phyloP scores from a whole-genome alignment of 2,329 filamentous ascomycete species.

The Hypoxylon rubiginosum region DNA sequence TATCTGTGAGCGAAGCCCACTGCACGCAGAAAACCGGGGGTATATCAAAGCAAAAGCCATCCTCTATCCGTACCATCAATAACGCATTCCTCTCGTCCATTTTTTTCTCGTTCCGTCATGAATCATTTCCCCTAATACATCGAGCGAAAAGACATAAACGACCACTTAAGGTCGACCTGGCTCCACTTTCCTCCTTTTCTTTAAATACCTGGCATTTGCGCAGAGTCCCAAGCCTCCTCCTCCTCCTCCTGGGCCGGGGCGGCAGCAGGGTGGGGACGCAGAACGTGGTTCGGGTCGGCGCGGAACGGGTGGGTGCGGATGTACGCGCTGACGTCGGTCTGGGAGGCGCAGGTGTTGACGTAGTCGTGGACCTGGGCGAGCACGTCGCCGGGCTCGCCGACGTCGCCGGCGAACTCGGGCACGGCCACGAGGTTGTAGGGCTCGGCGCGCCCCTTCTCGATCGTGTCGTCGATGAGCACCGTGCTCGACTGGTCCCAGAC shows the following conservation, averaged over 20 bases:
- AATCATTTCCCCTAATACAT: background rate
- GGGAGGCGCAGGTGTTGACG: constrained; percentile 66
- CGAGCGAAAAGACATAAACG: background rate
- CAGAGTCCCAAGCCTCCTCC: background rate
- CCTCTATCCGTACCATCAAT: background rate
- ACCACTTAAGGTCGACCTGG: background rate
- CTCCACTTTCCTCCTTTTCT: background rate
- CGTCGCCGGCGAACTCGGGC: constrained; percentile 76
- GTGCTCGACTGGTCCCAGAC: constrained; percentile 88
- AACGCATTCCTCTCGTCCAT: background rate
- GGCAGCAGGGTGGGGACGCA: background rate
- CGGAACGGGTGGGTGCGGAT: constrained; percentile 56
- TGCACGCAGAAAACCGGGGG: background rate
- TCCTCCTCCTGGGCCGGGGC: background rate
- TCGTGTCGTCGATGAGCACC: constrained; percentile 87
- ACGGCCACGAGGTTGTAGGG: constrained; percentile 86
- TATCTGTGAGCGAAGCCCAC: background rate
- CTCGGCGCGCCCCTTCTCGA: constrained; percentile 83
- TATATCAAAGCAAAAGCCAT: background rate
- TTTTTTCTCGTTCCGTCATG: background rate
- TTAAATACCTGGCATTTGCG: background rate
- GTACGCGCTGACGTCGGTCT: constrained; percentile 73
- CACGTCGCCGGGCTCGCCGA: constrained; percentile 58
- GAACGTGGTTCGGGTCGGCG: background rate
- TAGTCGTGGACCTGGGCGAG: constrained; percentile 73